Base-by-base conservation (phyloP, 345 rosid genomes). In the Cochlearia excelsa region DNA sequence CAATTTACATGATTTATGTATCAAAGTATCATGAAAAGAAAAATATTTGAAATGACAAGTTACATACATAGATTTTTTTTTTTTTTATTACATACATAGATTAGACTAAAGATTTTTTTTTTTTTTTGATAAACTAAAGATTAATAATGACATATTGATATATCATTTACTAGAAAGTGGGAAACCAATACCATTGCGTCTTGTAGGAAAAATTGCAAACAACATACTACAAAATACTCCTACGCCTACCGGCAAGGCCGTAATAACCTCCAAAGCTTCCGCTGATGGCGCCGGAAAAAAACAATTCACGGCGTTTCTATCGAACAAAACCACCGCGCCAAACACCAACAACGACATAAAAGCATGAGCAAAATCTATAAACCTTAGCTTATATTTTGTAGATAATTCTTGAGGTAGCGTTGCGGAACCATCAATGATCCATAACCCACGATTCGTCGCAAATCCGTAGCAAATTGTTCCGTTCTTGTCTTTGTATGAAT, bases 161-260 rank as follows among this genome's bases (percentile, higher is more conserved):
- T 3, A 33, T 79, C 54, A 80, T 71, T 54, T 66, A 35, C 72
- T 26, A 10, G 95, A 61, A 59, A 80, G 61, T 9, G 98, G 95
- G 45, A 93, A 89, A 39, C 99, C 99, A 59, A 93, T 79, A 40
- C 99, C 97, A 54, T 87, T 91, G 59, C 99, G 95, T 54, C 66
- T 73, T 30, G 92, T 87, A 0, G 99, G 99, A 53, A 93, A 93
- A 30, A 75, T 77, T 31, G 82, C 82, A 56, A 89, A 93, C 74
- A 89, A 57, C 96, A 89, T 81, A 59, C 92, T 87, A 57, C 90
- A 79, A 9, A 87, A 49, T 37, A 75, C 79, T 0, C 97, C 99
- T 10, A 87, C 80, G 39, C 85, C 96, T 1, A 93, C 85, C 0
- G 99, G 97, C 80, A 93, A 68, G 1, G 84, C 75, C 11, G 84